Percentiles rank a stretch among this genome's conserved stretches.
Evolutionary conservation across 371 early-diverging fungal genomes (phyloP).

Genomic region (Ordospora pajunii): DNA sequence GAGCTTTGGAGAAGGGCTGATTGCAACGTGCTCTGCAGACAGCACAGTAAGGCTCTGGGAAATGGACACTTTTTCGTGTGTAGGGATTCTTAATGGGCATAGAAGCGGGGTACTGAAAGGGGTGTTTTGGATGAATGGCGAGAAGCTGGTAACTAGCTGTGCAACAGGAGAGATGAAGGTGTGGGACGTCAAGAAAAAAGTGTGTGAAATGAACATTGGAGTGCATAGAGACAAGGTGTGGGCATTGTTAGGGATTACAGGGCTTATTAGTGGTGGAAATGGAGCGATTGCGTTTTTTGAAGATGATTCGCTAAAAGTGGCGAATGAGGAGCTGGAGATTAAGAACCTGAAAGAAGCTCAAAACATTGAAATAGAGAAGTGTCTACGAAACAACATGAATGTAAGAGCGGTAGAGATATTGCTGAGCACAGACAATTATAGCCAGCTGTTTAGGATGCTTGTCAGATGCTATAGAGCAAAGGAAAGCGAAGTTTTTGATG

Average conservation of each 20-base stretch:
- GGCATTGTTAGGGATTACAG: not conserved
- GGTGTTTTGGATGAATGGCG: slow-evolving; percentile 1
- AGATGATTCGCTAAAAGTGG: slow-evolving; percentile 4
- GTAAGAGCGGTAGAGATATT: not conserved
- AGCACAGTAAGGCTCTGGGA: slow-evolving; percentile 68
- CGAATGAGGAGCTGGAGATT: not conserved
- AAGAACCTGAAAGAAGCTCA: not conserved
- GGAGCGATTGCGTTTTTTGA: slow-evolving; percentile 1
- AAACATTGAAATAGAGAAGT: slow-evolving; percentile 3
- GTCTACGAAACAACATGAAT: not conserved
- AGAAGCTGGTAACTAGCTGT: not conserved
- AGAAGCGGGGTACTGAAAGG: slow-evolving; percentile 61
- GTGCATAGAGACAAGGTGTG: not conserved
- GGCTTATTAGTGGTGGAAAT: not conserved
- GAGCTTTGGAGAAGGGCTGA: not conserved
- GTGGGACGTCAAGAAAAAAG: slow-evolving; percentile 11
- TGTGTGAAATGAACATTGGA: slow-evolving; percentile 6
- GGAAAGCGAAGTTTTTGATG: not conserved
- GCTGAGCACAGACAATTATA: slow-evolving; percentile 1
- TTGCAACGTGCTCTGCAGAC: slow-evolving; percentile 55
- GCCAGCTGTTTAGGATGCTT: not conserved
- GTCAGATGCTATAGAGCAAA: not conserved
- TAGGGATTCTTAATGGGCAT: slow-evolving; percentile 64
- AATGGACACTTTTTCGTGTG: slow-evolving; percentile 62
- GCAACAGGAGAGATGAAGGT: slow-evolving; percentile 21